Evolutionary conservation across 2,329 filamentous ascomycete species (phyloP), one percentile per base, ranked within the genome.

Genomic region (Thelonectria rubi): DNA sequence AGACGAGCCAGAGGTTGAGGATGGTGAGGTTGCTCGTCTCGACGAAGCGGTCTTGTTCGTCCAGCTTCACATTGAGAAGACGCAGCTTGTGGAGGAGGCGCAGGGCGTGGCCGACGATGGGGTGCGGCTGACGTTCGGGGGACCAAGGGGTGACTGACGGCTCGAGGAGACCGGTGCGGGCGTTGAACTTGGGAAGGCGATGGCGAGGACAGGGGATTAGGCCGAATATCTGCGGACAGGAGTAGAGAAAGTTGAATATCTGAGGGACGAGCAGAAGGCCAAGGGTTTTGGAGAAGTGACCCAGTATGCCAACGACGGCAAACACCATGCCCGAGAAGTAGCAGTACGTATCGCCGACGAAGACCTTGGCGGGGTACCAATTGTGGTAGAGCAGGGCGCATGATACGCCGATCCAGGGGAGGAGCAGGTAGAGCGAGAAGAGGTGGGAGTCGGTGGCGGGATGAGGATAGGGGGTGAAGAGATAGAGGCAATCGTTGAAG

Each of bases 251-350:
- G 81, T 99, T 99, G 85, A 96, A 93, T 71, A 96, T 91, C 79
- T 99, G 95, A 14, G 95, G 95, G 40, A 97, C 84, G 69, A 99
- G 90, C 9, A 99, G 84, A 52, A 99, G 86, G 58, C 97, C 86
- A 47, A 99, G 85, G 1, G 95, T 99, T 80, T 99, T 99, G 81
- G 92, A 96, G 81, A 99, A 99, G 80, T 99, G 95, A 21, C 95
- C 95, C 54, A 97, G 85, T 73, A 99, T 98, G 65, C 93, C 93
- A 67, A 98, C 95, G 46, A 97, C 94, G 55, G 94, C 95, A 75
- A 99, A 99, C 40, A 98, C 92, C 93, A 99, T 99, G 68, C 95
- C 95, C 1, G 95, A 95, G 77, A 99, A 97, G 80, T 99, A 99
- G 84, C 95, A 99, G 84, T 98, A 99, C 4, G 95, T 99, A 78